phyloP scores from a whole-genome alignment of 1,284 basidiomycete species.

The Termitomyces sp. region DNA sequence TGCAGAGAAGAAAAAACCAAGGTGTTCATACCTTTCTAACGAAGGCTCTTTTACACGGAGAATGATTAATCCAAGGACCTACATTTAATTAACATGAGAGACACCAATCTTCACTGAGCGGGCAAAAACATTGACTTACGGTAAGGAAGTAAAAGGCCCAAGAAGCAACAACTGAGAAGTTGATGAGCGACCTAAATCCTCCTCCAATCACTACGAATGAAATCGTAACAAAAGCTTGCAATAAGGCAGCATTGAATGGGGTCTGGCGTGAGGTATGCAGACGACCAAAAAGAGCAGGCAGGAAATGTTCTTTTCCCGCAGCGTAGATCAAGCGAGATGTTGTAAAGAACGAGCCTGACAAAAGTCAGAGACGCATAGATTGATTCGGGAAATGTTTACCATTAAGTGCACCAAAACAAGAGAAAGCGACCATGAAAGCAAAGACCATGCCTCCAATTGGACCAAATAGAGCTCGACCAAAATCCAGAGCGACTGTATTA shows the following conservation, averaged over 20 bases:
- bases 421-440: conserved; percentile 87
- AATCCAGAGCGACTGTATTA: conserved; percentile 95
- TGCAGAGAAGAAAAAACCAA: not conserved
- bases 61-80: conserved; percentile 86
- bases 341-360: conserved; percentile 73
- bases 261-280: conserved; percentile 73
- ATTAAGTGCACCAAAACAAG: conserved; percentile 91
- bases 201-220: conserved; percentile 81
- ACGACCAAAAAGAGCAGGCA: conserved; percentile 78
- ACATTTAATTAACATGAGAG: not conserved
- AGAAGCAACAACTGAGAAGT: conserved; percentile 82
- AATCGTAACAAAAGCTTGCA: conserved; percentile 73
- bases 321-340: conserved; percentile 82
- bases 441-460: conserved; percentile 83
- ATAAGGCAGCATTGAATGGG: conserved; percentile 78
- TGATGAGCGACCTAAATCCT: conserved; percentile 83
- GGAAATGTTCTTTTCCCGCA: conserved; percentile 83
- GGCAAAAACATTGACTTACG: conserved; percentile 34
- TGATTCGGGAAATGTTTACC: conserved; percentile 34
- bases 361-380: conserved; percentile 3
- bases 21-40: conserved; percentile 59
- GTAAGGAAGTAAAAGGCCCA: conserved; percentile 94
- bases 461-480: conserved; percentile 85
- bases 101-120: not conserved
- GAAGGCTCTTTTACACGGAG: conserved; percentile 89